phyloP scores from a whole-genome alignment of 805 yeast species.

The Candida golubevii region DNA sequence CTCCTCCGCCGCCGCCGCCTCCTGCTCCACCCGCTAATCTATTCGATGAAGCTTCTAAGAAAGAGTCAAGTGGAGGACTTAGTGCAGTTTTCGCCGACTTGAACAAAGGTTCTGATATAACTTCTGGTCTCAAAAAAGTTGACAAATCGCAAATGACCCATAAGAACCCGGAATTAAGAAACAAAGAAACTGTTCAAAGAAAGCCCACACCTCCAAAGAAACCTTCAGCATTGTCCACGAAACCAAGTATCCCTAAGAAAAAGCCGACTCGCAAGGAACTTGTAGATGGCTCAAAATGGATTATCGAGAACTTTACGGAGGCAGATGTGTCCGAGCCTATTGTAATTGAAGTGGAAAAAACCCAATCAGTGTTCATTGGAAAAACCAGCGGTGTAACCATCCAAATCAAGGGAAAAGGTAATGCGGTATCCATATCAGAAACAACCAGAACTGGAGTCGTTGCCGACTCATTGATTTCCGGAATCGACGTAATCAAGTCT shows the following conservation, averaged over 20 bases:
- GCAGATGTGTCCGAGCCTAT: slow-evolving; percentile 47
- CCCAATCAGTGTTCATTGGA: slow-evolving; percentile 87
- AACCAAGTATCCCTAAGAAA: slow-evolving; percentile 33
- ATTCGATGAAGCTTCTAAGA: slow-evolving; percentile 37
- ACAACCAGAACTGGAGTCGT: slow-evolving; percentile 72
- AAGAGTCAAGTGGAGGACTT: slow-evolving; percentile 47
- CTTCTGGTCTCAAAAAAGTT: slow-evolving; percentile 84
- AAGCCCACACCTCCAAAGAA: slow-evolving; percentile 82
- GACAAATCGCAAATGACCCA: slow-evolving; percentile 93
- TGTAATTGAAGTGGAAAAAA: slow-evolving; percentile 71
- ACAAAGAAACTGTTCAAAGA: slow-evolving; percentile 42
- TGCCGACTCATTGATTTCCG: slow-evolving; percentile 79
- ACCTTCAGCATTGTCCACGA: slow-evolving; percentile 54
- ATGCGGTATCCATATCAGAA: slow-evolving; percentile 76
- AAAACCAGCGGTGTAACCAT: slow-evolving; percentile 70
- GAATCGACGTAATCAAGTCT: slow-evolving; percentile 83
- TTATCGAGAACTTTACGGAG: slow-evolving; percentile 71
- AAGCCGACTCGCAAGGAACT: slow-evolving; percentile 58
- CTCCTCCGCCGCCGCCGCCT: slow-evolving; percentile 80
- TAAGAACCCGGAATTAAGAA: slow-evolving; percentile 80
- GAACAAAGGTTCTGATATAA: slow-evolving; percentile 79
- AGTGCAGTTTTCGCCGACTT: slow-evolving; percentile 89
- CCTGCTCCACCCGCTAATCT: slow-evolving; percentile 80
- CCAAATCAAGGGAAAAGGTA: slow-evolving; percentile 86
- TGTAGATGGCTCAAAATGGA: slow-evolving; percentile 80